phyloP scores from a whole-genome alignment of 352 stramenopile genomes.

The Pythium myriotylum region DNA sequence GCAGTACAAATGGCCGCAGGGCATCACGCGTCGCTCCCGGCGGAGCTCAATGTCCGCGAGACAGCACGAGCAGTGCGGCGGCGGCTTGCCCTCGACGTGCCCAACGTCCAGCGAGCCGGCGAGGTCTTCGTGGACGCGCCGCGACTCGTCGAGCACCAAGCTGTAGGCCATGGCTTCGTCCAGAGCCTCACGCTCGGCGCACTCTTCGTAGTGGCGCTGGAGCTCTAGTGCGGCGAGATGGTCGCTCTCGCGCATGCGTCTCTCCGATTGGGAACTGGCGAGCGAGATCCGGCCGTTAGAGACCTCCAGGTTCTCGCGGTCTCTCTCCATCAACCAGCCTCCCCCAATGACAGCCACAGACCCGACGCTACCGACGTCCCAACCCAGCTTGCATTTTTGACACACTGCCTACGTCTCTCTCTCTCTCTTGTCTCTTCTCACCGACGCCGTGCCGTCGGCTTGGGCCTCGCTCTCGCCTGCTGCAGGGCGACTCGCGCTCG shows the following conservation, averaged over 20 bases:
- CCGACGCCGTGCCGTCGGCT: no score
- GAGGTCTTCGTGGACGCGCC: slow-evolving; percentile 30
- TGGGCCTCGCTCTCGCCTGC: no score
- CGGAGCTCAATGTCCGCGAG: slow-evolving; percentile 23
- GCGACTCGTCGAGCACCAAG: slow-evolving; percentile 44
- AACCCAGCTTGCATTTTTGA: no score
- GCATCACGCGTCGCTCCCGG: slow-evolving; percentile 32
- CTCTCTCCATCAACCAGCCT: no score
- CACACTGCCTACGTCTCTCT: no score
- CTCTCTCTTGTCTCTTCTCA: no score
- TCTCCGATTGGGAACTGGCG: not conserved
- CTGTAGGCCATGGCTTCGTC: slow-evolving; percentile 52
- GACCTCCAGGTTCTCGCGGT: no score
- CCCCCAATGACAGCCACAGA: no score
- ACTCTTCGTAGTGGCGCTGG: slow-evolving; percentile 42
- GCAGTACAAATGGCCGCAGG: slow-evolving; percentile 73
- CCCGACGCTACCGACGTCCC: no score
- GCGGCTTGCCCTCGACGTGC: slow-evolving; percentile 36
- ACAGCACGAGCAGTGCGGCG: slow-evolving; percentile 47
- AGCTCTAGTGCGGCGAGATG: slow-evolving; percentile 32
- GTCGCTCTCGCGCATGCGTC: not conserved
- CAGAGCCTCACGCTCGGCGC: slow-evolving; percentile 34
- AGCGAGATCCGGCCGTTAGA: no score
- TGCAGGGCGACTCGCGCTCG: no score
- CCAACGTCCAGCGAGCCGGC: slow-evolving; percentile 24